phyloP scores from a whole-genome alignment of 2,329 filamentous ascomycete genomes.

The Remersonia thermophila region DNA sequence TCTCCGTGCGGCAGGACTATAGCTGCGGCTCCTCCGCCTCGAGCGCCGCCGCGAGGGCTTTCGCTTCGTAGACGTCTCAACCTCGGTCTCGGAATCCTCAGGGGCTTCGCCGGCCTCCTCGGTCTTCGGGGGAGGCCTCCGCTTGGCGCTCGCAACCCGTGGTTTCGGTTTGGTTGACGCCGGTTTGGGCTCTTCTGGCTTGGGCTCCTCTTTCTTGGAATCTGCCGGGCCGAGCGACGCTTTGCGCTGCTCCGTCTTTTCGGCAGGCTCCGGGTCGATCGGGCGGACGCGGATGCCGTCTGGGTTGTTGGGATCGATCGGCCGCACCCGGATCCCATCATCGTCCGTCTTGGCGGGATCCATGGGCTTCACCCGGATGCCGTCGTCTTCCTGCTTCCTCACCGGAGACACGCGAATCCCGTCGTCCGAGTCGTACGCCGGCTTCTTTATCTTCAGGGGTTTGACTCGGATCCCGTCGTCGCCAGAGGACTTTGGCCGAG shows the following conservation, averaged over 20 bases:
- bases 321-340: slow-evolving; percentile 27
- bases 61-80: slow-evolving; percentile 28
- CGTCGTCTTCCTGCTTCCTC: slow-evolving; percentile 18
- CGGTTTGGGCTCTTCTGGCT: not conserved
- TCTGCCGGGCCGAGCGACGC: slow-evolving; percentile 10
- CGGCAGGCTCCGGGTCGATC: slow-evolving; percentile 11
- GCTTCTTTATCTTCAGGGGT: slow-evolving; percentile 8
- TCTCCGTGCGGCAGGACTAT: slow-evolving; percentile 20
- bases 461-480: slow-evolving; percentile 15
- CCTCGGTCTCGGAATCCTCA: slow-evolving; percentile 26
- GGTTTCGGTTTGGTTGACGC: slow-evolving; percentile 12
- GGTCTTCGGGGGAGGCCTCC: slow-evolving; percentile 8
- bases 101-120: slow-evolving; percentile 21
- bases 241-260: slow-evolving; percentile 19
- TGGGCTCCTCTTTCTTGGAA: no score
- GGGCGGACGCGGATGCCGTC: slow-evolving; percentile 15
- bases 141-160: slow-evolving; percentile 16
- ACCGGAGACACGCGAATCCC: slow-evolving; percentile 29
- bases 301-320: slow-evolving; percentile 16
- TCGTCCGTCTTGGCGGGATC: slow-evolving; percentile 10
- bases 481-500: slow-evolving; percentile 1
- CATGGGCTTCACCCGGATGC: slow-evolving; percentile 10
- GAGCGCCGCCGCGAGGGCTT: slow-evolving; percentile 14
- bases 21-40: slow-evolving; percentile 11
- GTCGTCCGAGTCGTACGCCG: slow-evolving; percentile 18